Percentiles rank a stretch among this genome's conserved stretches.
Conservation (phyloP, 805 yeast genomes). For the Candida ponderosae region DNA sequence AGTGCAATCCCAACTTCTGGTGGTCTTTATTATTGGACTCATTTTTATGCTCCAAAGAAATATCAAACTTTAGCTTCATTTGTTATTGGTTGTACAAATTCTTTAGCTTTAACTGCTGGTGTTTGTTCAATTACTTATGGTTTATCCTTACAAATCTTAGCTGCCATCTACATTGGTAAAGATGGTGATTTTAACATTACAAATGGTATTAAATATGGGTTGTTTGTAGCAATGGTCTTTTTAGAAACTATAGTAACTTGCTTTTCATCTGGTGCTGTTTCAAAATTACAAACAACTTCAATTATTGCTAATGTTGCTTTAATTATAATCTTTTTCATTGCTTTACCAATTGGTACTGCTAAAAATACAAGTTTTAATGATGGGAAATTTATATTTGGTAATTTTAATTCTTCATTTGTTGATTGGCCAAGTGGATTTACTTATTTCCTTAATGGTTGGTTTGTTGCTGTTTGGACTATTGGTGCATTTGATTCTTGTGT, state of each 20-base stretch:
- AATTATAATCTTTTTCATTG: conserved; percentile 46
- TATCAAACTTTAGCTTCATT: conserved; percentile 44
- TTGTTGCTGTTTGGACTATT: conserved; percentile 71
- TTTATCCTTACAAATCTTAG: conserved; percentile 45
- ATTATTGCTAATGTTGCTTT: conserved; percentile 43
- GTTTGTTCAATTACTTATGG: conserved; percentile 61
- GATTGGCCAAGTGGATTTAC: conserved; percentile 59
- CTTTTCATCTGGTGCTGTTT: conserved; percentile 43
- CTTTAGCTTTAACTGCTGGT: conserved; percentile 56
- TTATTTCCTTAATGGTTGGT: conserved; percentile 40
- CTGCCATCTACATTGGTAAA: conserved; percentile 42
- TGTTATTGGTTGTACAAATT: conserved; percentile 55
- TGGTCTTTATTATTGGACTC: conserved; percentile 63
- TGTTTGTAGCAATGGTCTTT: conserved; percentile 50
- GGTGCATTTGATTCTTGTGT: conserved; percentile 68
- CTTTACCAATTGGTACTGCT: conserved; percentile 51
- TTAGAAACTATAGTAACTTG: conserved; percentile 44
- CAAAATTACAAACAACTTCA: conserved; percentile 49
- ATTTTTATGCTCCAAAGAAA: conserved; percentile 48
- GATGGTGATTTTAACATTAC: conserved; percentile 48
- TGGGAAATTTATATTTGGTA: conserved; percentile 48
- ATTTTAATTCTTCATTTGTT: conserved; percentile 35
- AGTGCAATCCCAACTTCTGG: conserved; percentile 67
- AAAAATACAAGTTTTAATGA: conserved; percentile 33
- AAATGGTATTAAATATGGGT: conserved; percentile 46